Conservation (phyloP, 176 grass and related monocot genomes). For the Oryza officinalis region DNA sequence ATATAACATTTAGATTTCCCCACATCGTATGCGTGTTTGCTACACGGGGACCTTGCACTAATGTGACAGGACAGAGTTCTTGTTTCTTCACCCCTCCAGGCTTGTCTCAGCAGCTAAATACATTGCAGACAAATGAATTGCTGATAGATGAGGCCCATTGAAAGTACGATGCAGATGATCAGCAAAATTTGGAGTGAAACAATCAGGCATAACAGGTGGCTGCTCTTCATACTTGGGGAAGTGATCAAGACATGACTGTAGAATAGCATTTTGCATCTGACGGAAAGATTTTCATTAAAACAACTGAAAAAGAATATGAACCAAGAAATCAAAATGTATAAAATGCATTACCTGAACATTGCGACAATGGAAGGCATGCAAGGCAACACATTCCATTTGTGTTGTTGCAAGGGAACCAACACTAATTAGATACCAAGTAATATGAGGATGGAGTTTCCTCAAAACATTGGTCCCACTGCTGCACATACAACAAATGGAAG, state of each 20-base stretch:
- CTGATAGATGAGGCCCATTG: constrained; percentile 79
- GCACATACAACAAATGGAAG: not conserved
- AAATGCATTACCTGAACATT: constrained; percentile 52
- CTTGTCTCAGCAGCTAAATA: constrained; percentile 80
- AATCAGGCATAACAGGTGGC: constrained; percentile 70
- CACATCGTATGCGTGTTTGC: constrained; percentile 67
- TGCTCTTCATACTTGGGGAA: constrained; percentile 90
- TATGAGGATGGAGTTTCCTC: constrained; percentile 74
- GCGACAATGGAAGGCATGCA: constrained; percentile 81
- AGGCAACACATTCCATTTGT: constrained; percentile 76
- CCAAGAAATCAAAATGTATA: constrained; percentile 18
- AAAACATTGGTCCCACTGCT: constrained; percentile 59
- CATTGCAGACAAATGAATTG: constrained; percentile 92
- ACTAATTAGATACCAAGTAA: constrained; percentile 65
- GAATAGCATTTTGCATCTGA: constrained; percentile 97
- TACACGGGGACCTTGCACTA: constrained; percentile 89
- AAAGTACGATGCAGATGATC: constrained; percentile 75
- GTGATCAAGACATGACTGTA: constrained; percentile 82
- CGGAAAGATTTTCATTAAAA: constrained; percentile 28
- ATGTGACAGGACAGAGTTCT: constrained; percentile 93
- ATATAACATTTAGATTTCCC: no score
- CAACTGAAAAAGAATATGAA: not conserved
- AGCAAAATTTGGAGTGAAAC: constrained; percentile 63
- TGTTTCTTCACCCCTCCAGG: constrained; percentile 62
- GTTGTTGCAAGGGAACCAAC: constrained; percentile 91